Base-by-base conservation (phyloP, 2,329 filamentous ascomycete genomes). In the Aspergillus tanneri region DNA sequence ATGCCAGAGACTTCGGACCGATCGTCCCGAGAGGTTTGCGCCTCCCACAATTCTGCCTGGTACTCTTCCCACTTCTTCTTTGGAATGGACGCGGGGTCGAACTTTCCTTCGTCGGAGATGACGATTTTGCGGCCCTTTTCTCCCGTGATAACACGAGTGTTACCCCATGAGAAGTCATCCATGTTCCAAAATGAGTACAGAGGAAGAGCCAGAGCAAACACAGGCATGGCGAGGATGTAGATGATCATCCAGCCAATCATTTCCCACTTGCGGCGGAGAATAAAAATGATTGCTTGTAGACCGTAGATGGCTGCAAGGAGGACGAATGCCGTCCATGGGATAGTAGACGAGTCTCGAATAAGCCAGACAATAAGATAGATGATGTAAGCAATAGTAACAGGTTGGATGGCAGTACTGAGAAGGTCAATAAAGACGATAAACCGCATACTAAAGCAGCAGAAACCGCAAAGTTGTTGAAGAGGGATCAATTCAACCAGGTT, bases 21-120 rank as follows among this genome's bases (percentile, higher is more conserved):
- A 66, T 99, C 93, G 62, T 84, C 81, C 40, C 78, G 80, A 51
- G 87, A 86, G n/a, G 88, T 95, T 72, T 95, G 89, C 1, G 88
- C 87, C 66, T 99, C 93, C 93, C 92, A 99, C 36, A 99, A 84
- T 78, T 97, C 93, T 54, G 87, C 87, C 72, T 99, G 93, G 70
- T 97, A 99, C 64, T 99, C 93, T 70, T 99, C 93, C 93, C 93
- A 99, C 79, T 88, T 93, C 85, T 97, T 99, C 74, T 89, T 88
- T 16, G 93, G 93, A 58, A 99, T 97, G 28, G 85, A 88, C 38
- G 81, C 78, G 11, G 93, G 92, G 66, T 99, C 93, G 66, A 97
- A 99, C 71, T 96, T 96, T 76, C 93, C 93, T 74, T 99, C 93
- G 68, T 99, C 93, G 1, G 90, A 89, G 57, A 99, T 86, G 60